Conservation (phyloP, 2,329 filamentous ascomycete species). For the Onygenales sp. region DNA sequence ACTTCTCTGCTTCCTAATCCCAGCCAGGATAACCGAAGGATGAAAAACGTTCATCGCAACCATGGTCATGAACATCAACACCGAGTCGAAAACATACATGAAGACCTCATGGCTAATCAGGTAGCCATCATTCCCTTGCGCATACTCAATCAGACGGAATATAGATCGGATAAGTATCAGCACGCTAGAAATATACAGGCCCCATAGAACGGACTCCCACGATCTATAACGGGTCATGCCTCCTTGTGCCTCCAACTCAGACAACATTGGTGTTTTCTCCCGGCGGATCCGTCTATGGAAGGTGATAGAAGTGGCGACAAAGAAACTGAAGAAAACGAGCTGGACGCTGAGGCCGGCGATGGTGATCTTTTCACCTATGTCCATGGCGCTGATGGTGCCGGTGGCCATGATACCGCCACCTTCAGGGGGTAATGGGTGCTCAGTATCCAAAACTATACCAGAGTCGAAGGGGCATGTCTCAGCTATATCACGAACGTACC, state of each 20-base stretch:
- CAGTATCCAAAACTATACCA: neutral
- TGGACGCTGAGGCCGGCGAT: constrained; percentile 49
- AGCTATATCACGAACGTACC: constrained; percentile 10
- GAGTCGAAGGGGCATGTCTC: neutral
- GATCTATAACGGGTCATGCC: constrained; percentile 21
- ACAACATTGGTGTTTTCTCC: constrained; percentile 18
- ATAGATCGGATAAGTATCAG: constrained; percentile 24
- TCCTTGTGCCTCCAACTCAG: constrained; percentile 17
- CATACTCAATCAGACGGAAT: constrained; percentile 25
- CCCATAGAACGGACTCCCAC: no score
- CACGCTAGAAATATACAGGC: constrained; percentile 15
- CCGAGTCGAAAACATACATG: constrained; percentile 24
- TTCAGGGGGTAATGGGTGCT: no score
- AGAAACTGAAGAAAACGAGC: constrained; percentile 48
- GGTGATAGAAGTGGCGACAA: constrained; percentile 38
- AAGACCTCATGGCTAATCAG: constrained; percentile 22
- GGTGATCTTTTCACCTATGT: constrained; percentile 33
- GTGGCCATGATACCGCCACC: constrained; percentile 12
- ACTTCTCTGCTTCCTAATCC: no score
- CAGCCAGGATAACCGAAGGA: neutral
- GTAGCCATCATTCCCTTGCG: constrained; percentile 21
- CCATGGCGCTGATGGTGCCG: constrained; percentile 10
- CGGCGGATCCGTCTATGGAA: constrained; percentile 40
- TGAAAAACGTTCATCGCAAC: constrained; percentile 10
- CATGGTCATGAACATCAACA: constrained; percentile 20